Base-by-base conservation (phyloP, 164 flowering plant species). In the Aristolochia californica region DNA sequence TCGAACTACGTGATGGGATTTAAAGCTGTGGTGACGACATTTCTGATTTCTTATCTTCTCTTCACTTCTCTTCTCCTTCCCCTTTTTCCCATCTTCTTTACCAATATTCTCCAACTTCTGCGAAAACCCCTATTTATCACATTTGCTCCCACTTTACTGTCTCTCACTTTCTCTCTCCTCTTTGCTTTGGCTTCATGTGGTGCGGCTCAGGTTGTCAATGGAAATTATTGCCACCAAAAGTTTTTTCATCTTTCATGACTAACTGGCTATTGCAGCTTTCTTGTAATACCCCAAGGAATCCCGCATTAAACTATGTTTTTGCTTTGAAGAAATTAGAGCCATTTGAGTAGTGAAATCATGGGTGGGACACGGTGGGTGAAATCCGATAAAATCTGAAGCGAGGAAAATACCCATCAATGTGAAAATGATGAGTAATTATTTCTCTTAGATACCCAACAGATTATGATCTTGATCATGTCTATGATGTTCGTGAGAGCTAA, bases 1-100 rank as follows among this genome's bases (percentile, higher is more conserved):
- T 80, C 76, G 84, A 76, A 82, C 67, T 59, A 74, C 73, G 85
- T 78, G 91, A 80, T 67, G 72, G 66, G 80, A 75, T 75, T 79
- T 77, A 83, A 79, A 81, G 89, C 78, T 79, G 80, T 71, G 25
- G 65, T 72, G 75, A 75, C 76, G 67, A 68, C 76, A 75, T 68
- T 74, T 73, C 66, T 61, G 70, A 62, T 60, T 61, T 63, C 63
- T 45, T 66, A 66, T 28, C 70, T 74, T 57, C 63, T 25, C 61
- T 62, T 16, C 63, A 24, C 66, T 68, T 40, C 70, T 72, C 57
- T 65, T 34, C 59, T 65, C 66, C 57, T 24, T 23, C 30, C 66
- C 60, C 59, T 60, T 64, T 70, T 70, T 66, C 53, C 65, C 62
- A 59, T 63, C 66, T 57, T 26, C 62, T 60, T 56, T 56, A 61